Evolutionary conservation across 1,284 basidiomycete genomes (phyloP).

Genomic region (Ceratobasidium sp.): DNA sequence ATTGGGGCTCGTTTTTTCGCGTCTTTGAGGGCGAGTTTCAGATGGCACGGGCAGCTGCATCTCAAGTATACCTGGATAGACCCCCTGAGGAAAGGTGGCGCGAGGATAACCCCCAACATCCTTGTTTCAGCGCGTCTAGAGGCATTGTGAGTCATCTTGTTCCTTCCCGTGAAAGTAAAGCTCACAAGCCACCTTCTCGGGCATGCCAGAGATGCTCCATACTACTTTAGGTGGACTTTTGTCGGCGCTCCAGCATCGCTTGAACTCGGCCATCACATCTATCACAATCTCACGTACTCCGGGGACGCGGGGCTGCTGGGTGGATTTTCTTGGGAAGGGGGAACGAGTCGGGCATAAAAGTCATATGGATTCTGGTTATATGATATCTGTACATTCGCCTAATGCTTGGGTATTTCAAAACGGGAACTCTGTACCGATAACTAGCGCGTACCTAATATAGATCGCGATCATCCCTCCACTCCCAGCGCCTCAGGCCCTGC

Average conservation of each 20-base stretch:
- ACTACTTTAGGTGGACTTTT: not conserved
- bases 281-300: no score
- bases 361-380: not conserved
- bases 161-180: no score
- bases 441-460: no score
- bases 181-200: not conserved
- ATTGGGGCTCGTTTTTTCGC: conserved; percentile 18
- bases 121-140: conserved; percentile 9
- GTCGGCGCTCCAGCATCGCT: no score
- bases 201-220: not conserved
- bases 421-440: not conserved
- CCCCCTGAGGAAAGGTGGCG: not conserved
- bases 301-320: no score
- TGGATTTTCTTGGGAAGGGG: no score
- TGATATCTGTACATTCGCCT: not conserved
- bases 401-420: not conserved
- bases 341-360: no score
- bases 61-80: not conserved
- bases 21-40: not conserved
- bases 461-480: not conserved
- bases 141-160: not conserved
- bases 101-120: not conserved
- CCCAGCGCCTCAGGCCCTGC: not conserved
- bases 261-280: no score
- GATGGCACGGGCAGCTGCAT: not conserved